Evolutionary conservation across 331 rosid species (phyloP), one percentile per base, ranked within the genome.

Genomic region (Malus hybrid): DNA sequence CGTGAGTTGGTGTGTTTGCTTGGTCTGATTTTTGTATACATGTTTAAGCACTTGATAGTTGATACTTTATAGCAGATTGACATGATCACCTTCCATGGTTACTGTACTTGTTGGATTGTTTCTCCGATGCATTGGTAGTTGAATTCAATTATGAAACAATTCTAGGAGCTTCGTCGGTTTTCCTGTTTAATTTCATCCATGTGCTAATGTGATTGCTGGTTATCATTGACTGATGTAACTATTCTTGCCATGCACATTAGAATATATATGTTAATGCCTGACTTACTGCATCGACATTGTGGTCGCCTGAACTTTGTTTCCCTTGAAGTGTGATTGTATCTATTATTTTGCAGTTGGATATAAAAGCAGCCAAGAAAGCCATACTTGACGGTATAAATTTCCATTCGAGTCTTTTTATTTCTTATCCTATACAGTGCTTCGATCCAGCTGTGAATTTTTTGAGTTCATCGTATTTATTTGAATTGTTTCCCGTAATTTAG

Each of bases 1-100:
- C 97, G 96, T 93, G 98, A 93, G 98, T 93, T 91, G 98, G 98
- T 91, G 93, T 90, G 97, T 93, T 87, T 85, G 87, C 93, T 80
- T 84, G 89, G 89, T 91, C 91, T 86, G 81, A 72, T 89, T 85
- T 70, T 55, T 74, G 80, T 71, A 75, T 73, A 60, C 70, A 75
- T 67, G 67, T 73, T 78, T 75, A 57, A 68, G 65, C 79, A 6
- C 10, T 16, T 58, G 13, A 58, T 58, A 82, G 11, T 36, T 36
- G 44, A 36, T 42, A 42, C 68, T 79, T 61, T 19, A 53, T 68
- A 22, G 19, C 70, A 46, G 39, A 29, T 33, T 66, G 62, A 68
- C 36, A 20, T 70, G 10, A 8, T 61, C 29, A 28, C 4, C 44
- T 50, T 48, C 6, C 19, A 29, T 71, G 19, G 61, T 71, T 71